Base-by-base conservation (phyloP, 2,329 filamentous ascomycete species). In the Allantophomopsis cytisporea region DNA sequence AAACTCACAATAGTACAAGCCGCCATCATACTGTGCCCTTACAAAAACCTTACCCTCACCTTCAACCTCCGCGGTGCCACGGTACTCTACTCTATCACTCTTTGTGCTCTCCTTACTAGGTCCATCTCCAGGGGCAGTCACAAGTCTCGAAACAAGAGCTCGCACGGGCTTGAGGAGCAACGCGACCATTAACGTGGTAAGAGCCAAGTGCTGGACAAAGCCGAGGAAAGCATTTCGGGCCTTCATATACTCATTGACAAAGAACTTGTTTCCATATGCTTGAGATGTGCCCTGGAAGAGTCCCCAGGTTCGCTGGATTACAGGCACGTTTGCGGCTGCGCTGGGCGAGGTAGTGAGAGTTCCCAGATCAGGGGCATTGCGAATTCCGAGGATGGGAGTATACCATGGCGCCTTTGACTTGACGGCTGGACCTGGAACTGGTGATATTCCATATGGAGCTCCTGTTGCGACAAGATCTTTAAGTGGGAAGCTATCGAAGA, bases 221-320 rank as follows among this genome's bases (percentile, higher is more conserved):
- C 70, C 75, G 7, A 57, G 54, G 7, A 75, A 46, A 59, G 63
- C 65, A 50, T 65, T 72, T 7, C 62, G 60, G 3, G 66, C 60
- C 45, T 62, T 66, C 52, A 65, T 62, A 51, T 69, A 73, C 56
- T 80, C 71, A 30, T 49, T 54, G 55, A 71, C 79, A 1, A 61
- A 64, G 52, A 81, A 82, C 21, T 70, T 70, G n/a, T 69, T 64
- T 0, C 77, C 77, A 47, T 81, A 81, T 32, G 62, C 63, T 39
- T 71, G 23, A 28, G 23, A 12, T 28, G 23, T 34, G 1, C 48
- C 28, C 61, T 64, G 21, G 52, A 62, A 55, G 2, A 82, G 58
- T 13, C 77, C 77, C 77, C 77, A 82, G 7, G 70, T 70, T 34
- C 77, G 65, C 45, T 78, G 67, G 5, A 81, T 68, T 14, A 73